Percentiles rank a stretch among this genome's conserved stretches.
Evolutionary conservation across 495 filamentous ascomycete genomes (phyloP).

Genomic region (Penicillium silybi): DNA sequence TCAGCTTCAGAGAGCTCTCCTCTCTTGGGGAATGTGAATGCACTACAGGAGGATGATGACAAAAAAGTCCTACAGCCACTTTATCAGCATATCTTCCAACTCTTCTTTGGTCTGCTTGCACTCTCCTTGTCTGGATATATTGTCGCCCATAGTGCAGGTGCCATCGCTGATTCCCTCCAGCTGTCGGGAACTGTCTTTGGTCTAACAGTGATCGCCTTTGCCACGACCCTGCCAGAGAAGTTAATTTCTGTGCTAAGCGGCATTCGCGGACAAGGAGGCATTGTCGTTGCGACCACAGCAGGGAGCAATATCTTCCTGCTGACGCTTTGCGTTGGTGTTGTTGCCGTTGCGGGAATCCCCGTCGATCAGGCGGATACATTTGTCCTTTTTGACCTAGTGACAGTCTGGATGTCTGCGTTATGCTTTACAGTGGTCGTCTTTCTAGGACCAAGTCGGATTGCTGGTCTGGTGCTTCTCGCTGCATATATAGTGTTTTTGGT

Average conservation of each 20-base stretch:
- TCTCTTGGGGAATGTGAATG: slow-evolving; percentile 3
- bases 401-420: slow-evolving; percentile 31
- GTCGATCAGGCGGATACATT: slow-evolving; percentile 16
- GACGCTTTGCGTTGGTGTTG: slow-evolving; percentile 46
- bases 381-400: slow-evolving; percentile 31
- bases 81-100: slow-evolving; percentile 37
- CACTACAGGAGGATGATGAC: background rate
- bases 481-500: slow-evolving; percentile 38
- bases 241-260: slow-evolving; percentile 47
- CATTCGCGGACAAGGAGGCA: slow-evolving; percentile 40
- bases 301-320: slow-evolving; percentile 55
- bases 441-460: slow-evolving; percentile 25
- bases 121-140: slow-evolving; percentile 49
- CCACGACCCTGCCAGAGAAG: slow-evolving; percentile 56
- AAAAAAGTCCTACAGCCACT: slow-evolving; percentile 8
- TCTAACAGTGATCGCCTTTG: slow-evolving; percentile 50
- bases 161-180: slow-evolving; percentile 34
- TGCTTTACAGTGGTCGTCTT: slow-evolving; percentile 27
- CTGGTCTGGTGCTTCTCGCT: slow-evolving; percentile 33
- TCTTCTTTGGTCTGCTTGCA: slow-evolving; percentile 45
- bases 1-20: slow-evolving; percentile 14
- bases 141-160: slow-evolving; percentile 37
- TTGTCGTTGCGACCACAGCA: slow-evolving; percentile 51
- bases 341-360: slow-evolving; percentile 27
- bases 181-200: slow-evolving; percentile 49